phyloP scores from a whole-genome alignment of 1,139 yeast genomes.

The Hansenula lynferdii region DNA sequence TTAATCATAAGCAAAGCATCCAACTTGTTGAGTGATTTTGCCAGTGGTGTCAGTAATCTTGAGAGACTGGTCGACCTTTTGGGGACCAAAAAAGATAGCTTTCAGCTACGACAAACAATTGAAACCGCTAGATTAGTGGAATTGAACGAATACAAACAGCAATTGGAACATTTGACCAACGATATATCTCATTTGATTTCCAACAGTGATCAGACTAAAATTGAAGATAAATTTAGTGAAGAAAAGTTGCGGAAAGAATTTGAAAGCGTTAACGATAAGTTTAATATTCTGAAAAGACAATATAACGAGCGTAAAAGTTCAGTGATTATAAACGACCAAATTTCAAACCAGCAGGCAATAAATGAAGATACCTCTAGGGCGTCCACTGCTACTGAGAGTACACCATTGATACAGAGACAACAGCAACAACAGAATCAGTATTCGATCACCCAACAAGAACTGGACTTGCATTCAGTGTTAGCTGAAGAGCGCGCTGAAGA shows the following conservation, averaged over 20 bases:
- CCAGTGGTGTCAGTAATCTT: slow-evolving; percentile 42
- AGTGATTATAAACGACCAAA: slow-evolving; percentile 27
- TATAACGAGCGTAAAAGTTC: slow-evolving; percentile 33
- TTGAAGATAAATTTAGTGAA: slow-evolving; percentile 29
- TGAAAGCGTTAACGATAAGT: slow-evolving; percentile 33
- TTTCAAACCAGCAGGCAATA: slow-evolving; percentile 18
- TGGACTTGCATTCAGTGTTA: slow-evolving; percentile 66
- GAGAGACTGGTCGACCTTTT: slow-evolving; percentile 44
- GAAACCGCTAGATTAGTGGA: slow-evolving; percentile 26
- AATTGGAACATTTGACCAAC: slow-evolving; percentile 29
- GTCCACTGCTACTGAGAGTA: slow-evolving; percentile 18
- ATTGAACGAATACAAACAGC: slow-evolving; percentile 23
- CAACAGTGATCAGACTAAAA: slow-evolving; percentile 5
- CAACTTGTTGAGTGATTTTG: slow-evolving; percentile 36
- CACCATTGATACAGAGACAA: slow-evolving; percentile 25
- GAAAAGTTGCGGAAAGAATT: slow-evolving; percentile 40
- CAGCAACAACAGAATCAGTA: slow-evolving; percentile 34
- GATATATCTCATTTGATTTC: slow-evolving; percentile 26
- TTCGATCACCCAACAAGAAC: slow-evolving; percentile 52
- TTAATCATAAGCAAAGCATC: slow-evolving; percentile 20
- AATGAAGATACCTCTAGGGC: slow-evolving; percentile 5
- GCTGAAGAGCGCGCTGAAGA: slow-evolving; percentile 73
- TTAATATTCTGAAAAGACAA: slow-evolving; percentile 32
- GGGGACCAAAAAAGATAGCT: slow-evolving; percentile 53
- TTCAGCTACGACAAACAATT: slow-evolving; percentile 35